phyloP scores from a whole-genome alignment of 768 basidiomycete genomes.

The Vishniacozyma victoriae region DNA sequence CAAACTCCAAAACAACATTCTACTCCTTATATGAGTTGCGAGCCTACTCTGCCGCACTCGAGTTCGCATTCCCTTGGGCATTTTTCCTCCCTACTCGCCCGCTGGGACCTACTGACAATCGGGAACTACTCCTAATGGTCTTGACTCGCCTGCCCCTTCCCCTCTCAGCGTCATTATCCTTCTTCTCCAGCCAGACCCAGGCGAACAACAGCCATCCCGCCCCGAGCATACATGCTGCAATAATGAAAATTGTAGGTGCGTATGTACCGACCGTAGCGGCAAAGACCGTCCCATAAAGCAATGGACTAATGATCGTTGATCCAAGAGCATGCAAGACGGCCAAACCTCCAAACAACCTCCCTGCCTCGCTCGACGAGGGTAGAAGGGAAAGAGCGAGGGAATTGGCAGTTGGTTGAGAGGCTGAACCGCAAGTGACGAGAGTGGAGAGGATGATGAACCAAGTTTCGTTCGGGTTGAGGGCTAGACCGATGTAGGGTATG shows the following conservation, averaged over 20 bases:
- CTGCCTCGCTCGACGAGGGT: conserved; percentile 56
- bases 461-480: conserved; percentile 51
- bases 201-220: conserved; percentile 18
- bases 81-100: no score
- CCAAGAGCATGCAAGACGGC: conserved; percentile 67
- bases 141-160: conserved; percentile 35
- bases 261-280: conserved; percentile 63
- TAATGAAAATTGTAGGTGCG: conserved; percentile 65
- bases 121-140: conserved; percentile 21
- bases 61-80: no score
- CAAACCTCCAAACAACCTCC: conserved; percentile 72
- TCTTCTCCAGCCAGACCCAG: conserved; percentile 16
- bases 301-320: conserved; percentile 62
- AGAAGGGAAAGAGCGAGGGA: conserved; percentile 61
- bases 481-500: conserved; percentile 54
- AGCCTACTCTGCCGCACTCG: no score
- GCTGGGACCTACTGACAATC: no score
- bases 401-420: conserved; percentile 62
- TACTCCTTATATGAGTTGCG: no score
- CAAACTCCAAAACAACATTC: no score
- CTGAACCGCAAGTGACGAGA: conserved; percentile 58
- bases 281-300: conserved; percentile 67
- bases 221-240: conserved; percentile 48
- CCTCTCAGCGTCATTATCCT: conserved; percentile 12
- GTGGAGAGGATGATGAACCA: conserved; percentile 56